A percentile compares a stretch with the other conserved stretches of the same genome.
Conservation (phyloP, 306 rosid species). For the Ziziphus jujuba region DNA sequence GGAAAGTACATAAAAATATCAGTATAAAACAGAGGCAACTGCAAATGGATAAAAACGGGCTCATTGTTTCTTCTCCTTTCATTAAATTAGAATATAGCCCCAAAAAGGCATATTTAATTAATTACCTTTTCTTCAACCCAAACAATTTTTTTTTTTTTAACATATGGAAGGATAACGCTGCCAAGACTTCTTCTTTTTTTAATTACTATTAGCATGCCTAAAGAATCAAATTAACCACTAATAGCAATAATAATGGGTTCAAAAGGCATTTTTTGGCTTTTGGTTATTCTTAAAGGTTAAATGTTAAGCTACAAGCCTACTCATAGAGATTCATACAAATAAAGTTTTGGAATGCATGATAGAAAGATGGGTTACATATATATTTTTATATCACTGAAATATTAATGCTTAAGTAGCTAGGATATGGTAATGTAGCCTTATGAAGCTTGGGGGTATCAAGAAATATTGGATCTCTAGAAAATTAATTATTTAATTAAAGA, state of each 20-base stretch:
- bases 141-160: neutral
- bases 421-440: neutral
- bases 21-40: too few species aligned
- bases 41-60: too few species aligned
- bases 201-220: neutral
- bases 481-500: too few species aligned
- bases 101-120: neutral
- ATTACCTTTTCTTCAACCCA: neutral
- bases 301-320: neutral
- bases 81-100: too few species aligned
- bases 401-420: neutral
- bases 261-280: too few species aligned
- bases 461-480: conserved; percentile 7
- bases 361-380: neutral
- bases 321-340: neutral
- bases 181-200: neutral
- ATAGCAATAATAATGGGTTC: conserved; percentile 2
- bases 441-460: neutral
- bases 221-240: conserved; percentile 8
- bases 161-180: neutral
- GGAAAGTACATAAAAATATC: too few species aligned
- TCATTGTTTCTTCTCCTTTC: too few species aligned
- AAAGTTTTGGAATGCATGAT: neutral
- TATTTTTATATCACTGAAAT: neutral
- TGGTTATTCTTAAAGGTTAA: conserved; percentile 5